These are phyloP conservation scores for Helianthus annuus DNA, from an alignment of 129 eudicot species.

Conservation along the genomic window DNA sequence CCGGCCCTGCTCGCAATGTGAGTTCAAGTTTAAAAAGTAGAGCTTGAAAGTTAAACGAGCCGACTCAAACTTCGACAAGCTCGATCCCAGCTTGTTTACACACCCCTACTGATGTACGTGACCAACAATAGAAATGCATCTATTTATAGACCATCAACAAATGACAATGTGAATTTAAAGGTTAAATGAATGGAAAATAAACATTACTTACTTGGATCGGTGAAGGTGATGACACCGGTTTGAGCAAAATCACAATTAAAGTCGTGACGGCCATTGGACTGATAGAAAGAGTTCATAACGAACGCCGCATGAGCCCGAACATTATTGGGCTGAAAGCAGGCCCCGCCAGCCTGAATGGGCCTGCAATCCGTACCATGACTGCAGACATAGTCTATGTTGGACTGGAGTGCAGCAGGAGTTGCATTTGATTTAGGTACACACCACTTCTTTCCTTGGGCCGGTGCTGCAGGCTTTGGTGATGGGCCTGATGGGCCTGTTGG, in stretches of 20 bases:
- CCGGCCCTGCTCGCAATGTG: too few relatives aligned
- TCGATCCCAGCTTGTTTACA: too few relatives aligned
- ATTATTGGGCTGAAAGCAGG: slow-evolving; percentile 68
- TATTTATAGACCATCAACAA: background rate
- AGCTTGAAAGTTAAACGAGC: too few relatives aligned
- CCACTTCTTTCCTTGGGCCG: slow-evolving; percentile 51
- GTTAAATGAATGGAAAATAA: background rate
- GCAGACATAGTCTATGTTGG: slow-evolving; percentile 74
- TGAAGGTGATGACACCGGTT: slow-evolving; percentile 49
- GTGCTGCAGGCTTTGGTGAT: slow-evolving; percentile 43
- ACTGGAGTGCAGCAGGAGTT: slow-evolving; percentile 59
- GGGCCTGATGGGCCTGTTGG: slow-evolving; percentile 45
- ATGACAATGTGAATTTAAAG: background rate
- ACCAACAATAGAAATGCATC: background rate
- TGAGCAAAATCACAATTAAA: slow-evolving; percentile 74
- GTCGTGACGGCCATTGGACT: slow-evolving; percentile 62
- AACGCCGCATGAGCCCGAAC: slow-evolving; percentile 66
- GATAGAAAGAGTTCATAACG: slow-evolving; percentile 76
- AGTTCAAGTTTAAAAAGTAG: too few relatives aligned
- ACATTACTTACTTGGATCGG: slow-evolving; percentile 69
- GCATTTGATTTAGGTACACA: slow-evolving; percentile 77
- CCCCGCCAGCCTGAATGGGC: slow-evolving; percentile 78
- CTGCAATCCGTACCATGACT: slow-evolving; percentile 71
- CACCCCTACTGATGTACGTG: too few relatives aligned
- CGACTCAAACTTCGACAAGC: too few relatives aligned